phyloP scores from a whole-genome alignment of 768 basidiomycete species.

The Macrocybe gigantea region DNA sequence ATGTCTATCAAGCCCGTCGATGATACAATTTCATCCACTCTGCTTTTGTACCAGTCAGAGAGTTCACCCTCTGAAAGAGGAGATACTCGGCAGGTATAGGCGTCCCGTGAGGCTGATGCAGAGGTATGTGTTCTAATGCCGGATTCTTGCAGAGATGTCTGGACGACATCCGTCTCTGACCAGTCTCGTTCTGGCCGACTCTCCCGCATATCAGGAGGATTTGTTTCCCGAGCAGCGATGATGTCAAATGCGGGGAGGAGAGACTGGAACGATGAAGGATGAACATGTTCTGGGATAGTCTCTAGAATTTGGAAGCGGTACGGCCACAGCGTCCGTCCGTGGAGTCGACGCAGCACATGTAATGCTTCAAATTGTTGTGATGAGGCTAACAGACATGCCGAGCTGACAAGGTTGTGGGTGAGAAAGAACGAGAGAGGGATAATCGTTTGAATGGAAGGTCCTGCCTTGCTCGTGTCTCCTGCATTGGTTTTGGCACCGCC shows the following conservation, averaged over 20 bases:
- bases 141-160: conserved; percentile 29
- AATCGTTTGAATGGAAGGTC: conserved; percentile 28
- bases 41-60: conserved; percentile 67
- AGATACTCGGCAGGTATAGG: conserved; percentile 7
- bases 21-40: conserved; percentile 56
- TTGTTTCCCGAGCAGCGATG: conserved; percentile 23
- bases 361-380: conserved; percentile 54
- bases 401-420: conserved; percentile 43
- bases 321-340: conserved; percentile 57
- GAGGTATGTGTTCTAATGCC: neutral
- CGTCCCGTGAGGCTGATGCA: neutral
- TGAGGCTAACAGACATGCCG: conserved; percentile 65
- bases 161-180: conserved; percentile 45
- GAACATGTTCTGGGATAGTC: conserved; percentile 66
- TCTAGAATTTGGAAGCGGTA: conserved; percentile 66
- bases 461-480: conserved; percentile 18
- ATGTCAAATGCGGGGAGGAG: conserved; percentile 60
- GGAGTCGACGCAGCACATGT: conserved; percentile 49
- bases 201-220: conserved; percentile 29
- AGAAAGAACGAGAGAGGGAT: conserved; percentile 65
- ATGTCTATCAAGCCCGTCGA: conserved; percentile 72
- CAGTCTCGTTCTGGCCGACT: conserved; percentile 59
- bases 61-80: conserved; percentile 46
- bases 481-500: too few species aligned
- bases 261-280: conserved; percentile 54